Conservation (phyloP, 768 basidiomycete genomes). For the Hygrophoropsis aurantiaca region DNA sequence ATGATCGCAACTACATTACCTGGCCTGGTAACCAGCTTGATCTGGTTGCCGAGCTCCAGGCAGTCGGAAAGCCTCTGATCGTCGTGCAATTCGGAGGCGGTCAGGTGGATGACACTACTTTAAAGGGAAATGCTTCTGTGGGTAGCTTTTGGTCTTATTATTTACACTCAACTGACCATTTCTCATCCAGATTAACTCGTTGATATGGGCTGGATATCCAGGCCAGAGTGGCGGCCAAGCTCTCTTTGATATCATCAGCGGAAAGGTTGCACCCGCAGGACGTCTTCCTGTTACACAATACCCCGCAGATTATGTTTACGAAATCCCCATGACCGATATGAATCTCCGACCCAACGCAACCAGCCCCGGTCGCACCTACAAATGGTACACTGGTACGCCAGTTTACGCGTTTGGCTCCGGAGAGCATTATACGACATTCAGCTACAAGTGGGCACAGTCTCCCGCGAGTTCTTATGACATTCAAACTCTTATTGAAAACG, state of each 20-base stretch:
- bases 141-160: conserved; percentile 7
- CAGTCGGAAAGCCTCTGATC: conserved; percentile 50
- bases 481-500: conserved; percentile 33
- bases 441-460: conserved; percentile 35
- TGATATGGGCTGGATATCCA: conserved; percentile 53
- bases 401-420: conserved; percentile 55
- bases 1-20: conserved; percentile 46
- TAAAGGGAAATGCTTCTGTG: conserved; percentile 45
- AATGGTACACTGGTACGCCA: conserved; percentile 54
- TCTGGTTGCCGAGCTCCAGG: conserved; percentile 43
- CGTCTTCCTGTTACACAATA: conserved; percentile 57
- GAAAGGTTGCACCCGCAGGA: conserved; percentile 53
- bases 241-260: conserved; percentile 50
- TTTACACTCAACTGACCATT: not conserved
- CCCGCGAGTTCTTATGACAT: conserved; percentile 41
- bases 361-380: conserved; percentile 58
- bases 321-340: conserved; percentile 62
- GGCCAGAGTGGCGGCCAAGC: conserved; percentile 45
- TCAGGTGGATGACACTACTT: conserved; percentile 48
- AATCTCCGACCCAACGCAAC: conserved; percentile 44
- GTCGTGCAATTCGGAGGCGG: conserved; percentile 59
- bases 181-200: conserved; percentile 43
- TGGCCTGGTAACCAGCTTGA: conserved; percentile 60
- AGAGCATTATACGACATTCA: conserved; percentile 54
- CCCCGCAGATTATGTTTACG: conserved; percentile 44